Evolutionary conservation across 1,139 yeast species (phyloP).

Genomic region (Arxiozyma slooffiae): DNA sequence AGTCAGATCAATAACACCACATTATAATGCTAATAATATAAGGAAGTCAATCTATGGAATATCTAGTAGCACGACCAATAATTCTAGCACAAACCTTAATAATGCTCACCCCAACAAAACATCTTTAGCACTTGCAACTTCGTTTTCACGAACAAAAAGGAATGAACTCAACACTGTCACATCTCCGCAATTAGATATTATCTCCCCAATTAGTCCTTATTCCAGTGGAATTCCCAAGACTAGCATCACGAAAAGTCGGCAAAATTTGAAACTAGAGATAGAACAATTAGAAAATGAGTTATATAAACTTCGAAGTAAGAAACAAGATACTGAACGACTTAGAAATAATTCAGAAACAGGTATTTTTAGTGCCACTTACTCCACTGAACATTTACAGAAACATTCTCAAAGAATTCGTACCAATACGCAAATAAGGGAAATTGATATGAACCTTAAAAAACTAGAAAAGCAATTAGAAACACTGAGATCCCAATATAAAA

Average conservation of each 20-base stretch:
- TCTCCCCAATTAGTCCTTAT: constrained; percentile 25
- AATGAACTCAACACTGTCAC: constrained; percentile 8
- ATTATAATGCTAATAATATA: neutral
- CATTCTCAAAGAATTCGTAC: constrained; percentile 29
- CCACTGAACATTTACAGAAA: constrained; percentile 29
- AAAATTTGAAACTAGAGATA: constrained; percentile 18
- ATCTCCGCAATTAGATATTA: constrained; percentile 4
- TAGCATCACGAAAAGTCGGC: constrained; percentile 18
- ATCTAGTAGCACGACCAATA: neutral
- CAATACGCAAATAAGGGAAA: constrained; percentile 27
- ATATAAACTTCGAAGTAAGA: constrained; percentile 16
- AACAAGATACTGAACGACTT: constrained; percentile 21
- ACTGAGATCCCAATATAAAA: constrained; percentile 19
- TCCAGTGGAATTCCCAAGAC: constrained; percentile 19
- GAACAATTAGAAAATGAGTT: constrained; percentile 21
- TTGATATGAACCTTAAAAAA: constrained; percentile 23
- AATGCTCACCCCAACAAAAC: constrained; percentile 14
- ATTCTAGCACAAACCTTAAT: constrained; percentile 3
- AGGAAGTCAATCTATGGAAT: neutral
- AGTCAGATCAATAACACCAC: neutral
- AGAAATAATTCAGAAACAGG: constrained; percentile 24
- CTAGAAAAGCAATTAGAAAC: constrained; percentile 21
- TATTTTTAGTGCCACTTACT: constrained; percentile 23
- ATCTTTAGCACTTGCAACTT: constrained; percentile 27
- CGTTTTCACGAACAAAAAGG: constrained; percentile 27